A percentile compares a stretch with the other conserved stretches of the same genome.
phyloP scores from a whole-genome alignment of 2,329 filamentous ascomycete species.

The Aspergillus neoniger region DNA sequence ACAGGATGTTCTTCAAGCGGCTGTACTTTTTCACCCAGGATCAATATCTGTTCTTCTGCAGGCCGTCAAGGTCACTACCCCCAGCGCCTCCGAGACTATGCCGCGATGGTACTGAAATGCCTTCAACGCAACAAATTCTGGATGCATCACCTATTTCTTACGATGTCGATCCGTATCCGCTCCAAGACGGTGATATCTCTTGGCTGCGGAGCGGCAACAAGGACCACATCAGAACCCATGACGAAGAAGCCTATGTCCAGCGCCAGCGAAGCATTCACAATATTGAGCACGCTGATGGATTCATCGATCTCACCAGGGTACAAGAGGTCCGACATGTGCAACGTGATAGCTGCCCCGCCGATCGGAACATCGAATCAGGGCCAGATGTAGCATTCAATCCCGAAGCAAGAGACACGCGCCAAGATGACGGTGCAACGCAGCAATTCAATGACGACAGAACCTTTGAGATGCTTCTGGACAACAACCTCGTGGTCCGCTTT shows the following conservation, averaged over 20 bases:
- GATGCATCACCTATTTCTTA: slow-evolving; percentile 62
- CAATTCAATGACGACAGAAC: slow-evolving; percentile 59
- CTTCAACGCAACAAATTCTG: slow-evolving; percentile 56
- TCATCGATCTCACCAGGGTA: slow-evolving; percentile 63
- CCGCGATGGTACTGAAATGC: slow-evolving; percentile 49
- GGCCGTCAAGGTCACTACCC: slow-evolving; percentile 60
- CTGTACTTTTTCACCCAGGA: slow-evolving; percentile 67
- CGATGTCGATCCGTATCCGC: slow-evolving; percentile 62
- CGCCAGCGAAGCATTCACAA: slow-evolving; percentile 60
- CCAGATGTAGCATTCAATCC: slow-evolving; percentile 59
- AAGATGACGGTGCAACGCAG: slow-evolving; percentile 56
- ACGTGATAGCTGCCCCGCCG: slow-evolving; percentile 54
- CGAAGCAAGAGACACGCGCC: slow-evolving; percentile 47
- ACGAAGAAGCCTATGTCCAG: slow-evolving; percentile 62
- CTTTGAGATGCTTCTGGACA: slow-evolving; percentile 64
- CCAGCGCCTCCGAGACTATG: slow-evolving; percentile 60
- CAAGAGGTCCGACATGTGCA: slow-evolving; percentile 58
- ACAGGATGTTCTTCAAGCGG: slow-evolving; percentile 64
- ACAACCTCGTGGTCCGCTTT: slow-evolving; percentile 62
- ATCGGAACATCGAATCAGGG: slow-evolving; percentile 54
- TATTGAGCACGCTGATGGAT: slow-evolving; percentile 61
- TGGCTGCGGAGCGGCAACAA: slow-evolving; percentile 57
- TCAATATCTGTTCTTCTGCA: slow-evolving; percentile 63
- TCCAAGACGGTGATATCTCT: slow-evolving; percentile 55
- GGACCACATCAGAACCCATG: slow-evolving; percentile 52